Percentiles rank a stretch among this genome's conserved stretches.
Evolutionary conservation across 345 rosid species (phyloP).

Genomic region (Hibiscus mutabilis): DNA sequence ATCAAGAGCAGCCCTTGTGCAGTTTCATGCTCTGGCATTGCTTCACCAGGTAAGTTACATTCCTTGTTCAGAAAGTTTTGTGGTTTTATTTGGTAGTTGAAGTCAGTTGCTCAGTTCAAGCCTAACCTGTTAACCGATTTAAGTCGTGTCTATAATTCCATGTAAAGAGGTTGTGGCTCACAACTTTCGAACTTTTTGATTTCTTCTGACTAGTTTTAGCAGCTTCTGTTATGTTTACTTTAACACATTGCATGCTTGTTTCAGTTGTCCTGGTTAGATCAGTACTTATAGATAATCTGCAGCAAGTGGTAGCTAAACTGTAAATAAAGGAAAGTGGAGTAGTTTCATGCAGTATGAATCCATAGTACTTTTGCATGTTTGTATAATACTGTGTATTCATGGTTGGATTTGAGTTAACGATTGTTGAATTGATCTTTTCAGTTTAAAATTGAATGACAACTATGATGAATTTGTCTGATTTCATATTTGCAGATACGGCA

Average conservation of each 20-base stretch:
- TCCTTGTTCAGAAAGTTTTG: constrained; percentile 3
- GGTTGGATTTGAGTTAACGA: background rate
- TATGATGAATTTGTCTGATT: background rate
- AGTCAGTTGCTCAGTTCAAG: background rate
- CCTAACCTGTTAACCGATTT: background rate
- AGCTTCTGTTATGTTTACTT: background rate
- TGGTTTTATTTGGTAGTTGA: background rate
- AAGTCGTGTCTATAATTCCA: background rate
- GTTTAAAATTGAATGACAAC: background rate
- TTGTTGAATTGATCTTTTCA: background rate
- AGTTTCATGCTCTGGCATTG: constrained; percentile 89
- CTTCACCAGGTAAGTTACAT: constrained; percentile 65
- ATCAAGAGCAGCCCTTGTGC: constrained; percentile 94
- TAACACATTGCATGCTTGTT: background rate
- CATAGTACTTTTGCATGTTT: background rate
- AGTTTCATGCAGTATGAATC: background rate
- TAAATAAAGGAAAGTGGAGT: background rate
- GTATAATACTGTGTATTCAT: background rate
- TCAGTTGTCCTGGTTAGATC: background rate
- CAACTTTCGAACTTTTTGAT: background rate
- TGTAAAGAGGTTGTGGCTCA: background rate
- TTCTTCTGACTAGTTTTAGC: background rate
- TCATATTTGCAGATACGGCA: constrained; percentile 67
- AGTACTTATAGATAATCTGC: background rate
- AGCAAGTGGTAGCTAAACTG: background rate